These are phyloP conservation scores for Neurospora hispaniola DNA, from an alignment of 495 filamentous ascomycete species.

Conservation along the genomic window DNA sequence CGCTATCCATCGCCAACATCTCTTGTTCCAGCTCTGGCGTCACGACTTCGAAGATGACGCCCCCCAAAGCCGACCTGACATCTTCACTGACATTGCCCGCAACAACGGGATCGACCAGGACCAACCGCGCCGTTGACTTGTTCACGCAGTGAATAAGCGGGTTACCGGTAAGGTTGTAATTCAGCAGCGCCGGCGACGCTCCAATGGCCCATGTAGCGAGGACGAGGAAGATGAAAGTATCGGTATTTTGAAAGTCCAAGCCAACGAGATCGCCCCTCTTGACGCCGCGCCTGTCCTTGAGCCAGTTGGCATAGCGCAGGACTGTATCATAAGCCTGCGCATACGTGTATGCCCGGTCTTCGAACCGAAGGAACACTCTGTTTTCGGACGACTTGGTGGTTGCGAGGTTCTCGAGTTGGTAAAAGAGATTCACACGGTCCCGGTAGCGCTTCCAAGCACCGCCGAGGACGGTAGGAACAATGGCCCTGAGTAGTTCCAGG, in stretches of 20 bases:
- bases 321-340: slow-evolving; percentile 65
- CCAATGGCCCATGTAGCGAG: slow-evolving; percentile 84
- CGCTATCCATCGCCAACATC: slow-evolving; percentile 42
- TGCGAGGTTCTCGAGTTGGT: slow-evolving; percentile 63
- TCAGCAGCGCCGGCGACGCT: slow-evolving; percentile 84
- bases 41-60: slow-evolving; percentile 51
- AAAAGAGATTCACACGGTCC: slow-evolving; percentile 67
- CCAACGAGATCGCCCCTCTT: slow-evolving; percentile 75
- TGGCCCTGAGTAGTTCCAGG: slow-evolving; percentile 38
- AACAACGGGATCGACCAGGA: slow-evolving; percentile 68
- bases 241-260: slow-evolving; percentile 79
- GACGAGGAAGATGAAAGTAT: slow-evolving; percentile 72
- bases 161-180: slow-evolving; percentile 75
- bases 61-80: slow-evolving; percentile 29
- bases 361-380: slow-evolving; percentile 58
- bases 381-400: slow-evolving; percentile 43
- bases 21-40: slow-evolving; percentile 53
- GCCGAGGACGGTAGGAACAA: slow-evolving; percentile 33
- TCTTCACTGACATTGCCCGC: slow-evolving; percentile 36
- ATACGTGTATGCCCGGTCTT: slow-evolving; percentile 70
- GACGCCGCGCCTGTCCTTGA: slow-evolving; percentile 59
- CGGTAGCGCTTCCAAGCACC: slow-evolving; percentile 35
- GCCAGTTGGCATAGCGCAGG: slow-evolving; percentile 73
- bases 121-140: slow-evolving; percentile 54
- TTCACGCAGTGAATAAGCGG: slow-evolving; percentile 71